Conservation (phyloP, 371 early-diverging fungal genomes). For the Circinella umbellata region DNA sequence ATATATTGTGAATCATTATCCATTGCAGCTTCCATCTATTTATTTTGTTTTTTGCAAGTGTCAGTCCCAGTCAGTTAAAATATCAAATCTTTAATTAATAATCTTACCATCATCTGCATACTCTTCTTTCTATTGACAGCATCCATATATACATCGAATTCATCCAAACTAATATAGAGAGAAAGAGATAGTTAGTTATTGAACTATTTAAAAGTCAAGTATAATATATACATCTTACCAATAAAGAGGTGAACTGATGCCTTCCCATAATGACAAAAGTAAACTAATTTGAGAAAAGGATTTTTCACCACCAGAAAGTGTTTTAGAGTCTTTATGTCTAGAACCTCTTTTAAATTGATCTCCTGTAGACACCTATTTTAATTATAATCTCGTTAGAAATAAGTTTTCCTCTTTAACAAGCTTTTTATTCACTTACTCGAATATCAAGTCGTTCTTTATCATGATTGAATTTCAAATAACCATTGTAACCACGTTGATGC, state of each 20-base stretch:
- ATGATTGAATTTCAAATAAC: conserved; percentile 87
- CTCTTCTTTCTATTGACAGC: conserved; percentile 91
- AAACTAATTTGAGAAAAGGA: conserved; percentile 98
- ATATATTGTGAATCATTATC: conserved; percentile 86
- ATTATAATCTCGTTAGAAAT: too few relatives aligned
- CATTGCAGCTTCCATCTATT: conserved; percentile 81
- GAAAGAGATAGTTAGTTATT: background rate
- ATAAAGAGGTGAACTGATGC: conserved; percentile 94
- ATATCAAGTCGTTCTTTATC: conserved; percentile 69
- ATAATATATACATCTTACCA: too few relatives aligned
- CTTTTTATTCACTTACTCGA: conserved; percentile 30
- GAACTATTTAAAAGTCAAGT: too few relatives aligned
- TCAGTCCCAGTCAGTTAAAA: background rate
- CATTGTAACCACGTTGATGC: conserved; percentile 88
- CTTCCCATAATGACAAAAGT: conserved; percentile 96
- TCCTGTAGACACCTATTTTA: conserved; percentile 44
- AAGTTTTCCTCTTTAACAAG: too few relatives aligned
- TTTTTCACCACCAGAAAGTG: conserved; percentile 99
- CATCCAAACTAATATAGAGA: conserved; percentile 80
- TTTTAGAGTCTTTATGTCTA: conserved; percentile 83
- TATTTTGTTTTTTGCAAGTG: too few relatives aligned
- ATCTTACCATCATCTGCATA: conserved; percentile 80
- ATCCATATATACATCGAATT: conserved; percentile 99
- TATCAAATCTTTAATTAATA: background rate
- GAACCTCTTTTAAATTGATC: conserved; percentile 49